Conservation (phyloP, 768 basidiomycete species). For the Russula emetica region DNA sequence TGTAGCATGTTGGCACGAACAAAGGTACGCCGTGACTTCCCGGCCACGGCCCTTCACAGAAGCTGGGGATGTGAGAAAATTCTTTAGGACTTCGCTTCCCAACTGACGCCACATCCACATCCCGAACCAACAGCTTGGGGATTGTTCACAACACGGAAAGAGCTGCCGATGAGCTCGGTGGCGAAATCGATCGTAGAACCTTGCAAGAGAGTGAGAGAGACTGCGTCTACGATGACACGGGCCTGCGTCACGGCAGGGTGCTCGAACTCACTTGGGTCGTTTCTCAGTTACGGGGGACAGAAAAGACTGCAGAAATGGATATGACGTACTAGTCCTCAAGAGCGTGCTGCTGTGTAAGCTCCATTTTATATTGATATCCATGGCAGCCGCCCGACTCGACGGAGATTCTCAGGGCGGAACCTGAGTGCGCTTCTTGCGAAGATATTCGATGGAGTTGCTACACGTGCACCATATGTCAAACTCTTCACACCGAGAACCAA, state of each 20-base stretch:
- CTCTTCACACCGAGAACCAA: neutral
- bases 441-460: constrained; percentile 79
- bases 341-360: constrained; percentile 56
- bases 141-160: constrained; percentile 78
- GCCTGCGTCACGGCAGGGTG: constrained; percentile 68
- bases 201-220: constrained; percentile 79
- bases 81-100: constrained; percentile 65
- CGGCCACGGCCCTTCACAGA: neutral
- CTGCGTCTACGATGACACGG: constrained; percentile 77
- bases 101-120: constrained; percentile 95
- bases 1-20: neutral
- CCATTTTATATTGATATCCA: constrained; percentile 95
- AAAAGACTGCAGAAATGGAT: neutral
- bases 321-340: constrained; percentile 81
- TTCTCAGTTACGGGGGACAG: constrained; percentile 2
- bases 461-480: constrained; percentile 1
- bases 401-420: constrained; percentile 70
- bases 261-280: constrained; percentile 53
- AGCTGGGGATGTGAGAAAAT: neutral
- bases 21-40: neutral
- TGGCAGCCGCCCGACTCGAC: constrained; percentile 97
- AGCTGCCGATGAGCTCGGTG: constrained; percentile 92
- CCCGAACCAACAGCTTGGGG: constrained; percentile 87
- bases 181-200: constrained; percentile 88
- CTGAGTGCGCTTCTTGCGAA: constrained; percentile 53